Percentiles rank a stretch among this genome's conserved stretches.
Conservation (phyloP, 78 protist species). For the Speleostelium caveatum region DNA sequence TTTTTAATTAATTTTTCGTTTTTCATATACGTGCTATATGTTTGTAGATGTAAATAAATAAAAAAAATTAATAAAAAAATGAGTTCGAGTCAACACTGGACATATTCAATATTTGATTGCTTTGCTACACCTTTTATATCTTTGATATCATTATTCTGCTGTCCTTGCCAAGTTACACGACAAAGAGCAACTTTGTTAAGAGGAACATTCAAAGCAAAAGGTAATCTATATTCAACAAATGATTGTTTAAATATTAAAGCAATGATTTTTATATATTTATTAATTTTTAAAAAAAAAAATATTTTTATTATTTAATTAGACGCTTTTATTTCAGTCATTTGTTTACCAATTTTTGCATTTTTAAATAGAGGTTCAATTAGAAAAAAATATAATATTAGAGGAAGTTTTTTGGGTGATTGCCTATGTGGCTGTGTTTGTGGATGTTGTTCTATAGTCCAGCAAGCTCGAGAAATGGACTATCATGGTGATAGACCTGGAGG, state of each 20-base stretch:
- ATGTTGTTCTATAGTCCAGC: conserved; percentile 70
- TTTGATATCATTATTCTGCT: conserved; percentile 8
- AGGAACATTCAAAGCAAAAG: too few relatives aligned
- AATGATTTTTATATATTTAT: neutral
- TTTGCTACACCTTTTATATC: conserved; percentile 55
- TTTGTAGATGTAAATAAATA: too few relatives aligned
- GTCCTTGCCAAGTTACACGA: conserved; percentile 69
- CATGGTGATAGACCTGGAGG: conserved; percentile 76
- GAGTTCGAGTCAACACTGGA: conserved; percentile 56
- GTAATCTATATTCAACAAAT: too few relatives aligned
- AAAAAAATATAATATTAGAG: conserved; percentile 53
- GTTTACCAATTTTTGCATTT: conserved; percentile 62
- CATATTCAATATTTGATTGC: conserved; percentile 32
- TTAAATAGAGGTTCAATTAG: conserved; percentile 49
- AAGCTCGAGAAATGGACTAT: conserved; percentile 58
- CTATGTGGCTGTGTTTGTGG: conserved; percentile 46
- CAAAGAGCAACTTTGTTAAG: conserved; percentile 48
- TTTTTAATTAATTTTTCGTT: too few relatives aligned
- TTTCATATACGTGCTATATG: too few relatives aligned
- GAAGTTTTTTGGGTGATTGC: conserved; percentile 57
- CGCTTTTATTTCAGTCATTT: conserved; percentile 30
- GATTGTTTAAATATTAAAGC: too few relatives aligned
- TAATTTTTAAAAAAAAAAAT: too few relatives aligned
- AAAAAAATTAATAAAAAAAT: neutral
- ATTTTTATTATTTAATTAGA: too few relatives aligned